Evolutionary conservation across 768 basidiomycete genomes (phyloP), one percentile per base, ranked within the genome.

Genomic region (Gelatoporia subvermispora): DNA sequence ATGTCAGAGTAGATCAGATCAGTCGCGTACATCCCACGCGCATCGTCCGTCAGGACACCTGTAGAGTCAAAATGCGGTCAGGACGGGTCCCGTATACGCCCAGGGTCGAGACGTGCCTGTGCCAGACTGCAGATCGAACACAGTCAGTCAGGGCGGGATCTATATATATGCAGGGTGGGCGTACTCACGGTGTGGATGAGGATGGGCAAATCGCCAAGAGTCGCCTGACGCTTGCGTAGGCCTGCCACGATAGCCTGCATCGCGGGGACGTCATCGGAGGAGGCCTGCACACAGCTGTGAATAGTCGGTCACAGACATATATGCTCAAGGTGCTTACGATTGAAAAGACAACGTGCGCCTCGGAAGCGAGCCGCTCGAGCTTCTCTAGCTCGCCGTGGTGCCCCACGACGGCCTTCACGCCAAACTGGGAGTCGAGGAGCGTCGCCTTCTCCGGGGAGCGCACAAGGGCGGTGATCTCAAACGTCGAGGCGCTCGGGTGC

Each of bases 241-340:
- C 85, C 84, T 8, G 58, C 67, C 45, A 86, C 60, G 15, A 76
- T 73, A 0, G 78, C 75, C 35, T 71, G 54, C 0, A 68, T 68
- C 0, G 75, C 75, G 2, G 58, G 57, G 0, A 74, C 42, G 42
- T 82, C 63, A 50, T 85, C 81, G 3, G 70, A 44, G 53, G 76
- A 67, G 2, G 74, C 72, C 77, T 75, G 36, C 25, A 4, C 16
- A 21, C 9, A n/a, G n/a, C 22, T 25, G 43, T 41, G 18, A 20
- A 11, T 17, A 41, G n/a, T 41, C 9, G 18, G 18, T 18, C 2
- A 41, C 9, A 41, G 4, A 4, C 15, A 17, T 8, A 31, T 20
- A n/a, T 38, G 37, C n/a, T 16, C 3, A 8, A n/a, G 21, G 3
- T 17, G 38, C 48, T 35, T 25, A 49, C 48, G 16, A 10, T 28